These are phyloP conservation scores for Ceriops tagal DNA, from an alignment of 345 rosid genomes.

Conservation along the genomic window DNA sequence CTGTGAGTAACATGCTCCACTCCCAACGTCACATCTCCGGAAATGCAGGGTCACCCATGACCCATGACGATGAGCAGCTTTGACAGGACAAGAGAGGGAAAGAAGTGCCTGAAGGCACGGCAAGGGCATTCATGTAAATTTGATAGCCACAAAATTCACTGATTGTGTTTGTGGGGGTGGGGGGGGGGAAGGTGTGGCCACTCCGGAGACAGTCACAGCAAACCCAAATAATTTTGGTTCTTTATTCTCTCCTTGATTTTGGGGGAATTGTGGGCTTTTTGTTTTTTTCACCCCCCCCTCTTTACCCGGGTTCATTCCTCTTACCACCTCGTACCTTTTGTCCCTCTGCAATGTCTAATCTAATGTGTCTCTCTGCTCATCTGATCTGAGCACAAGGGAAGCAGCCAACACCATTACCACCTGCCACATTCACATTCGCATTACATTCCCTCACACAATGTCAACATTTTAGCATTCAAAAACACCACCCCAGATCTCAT, in stretches of 20 bases:
- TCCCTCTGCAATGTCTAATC: not conserved
- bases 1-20: not conserved
- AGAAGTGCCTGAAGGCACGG: too few relatives aligned
- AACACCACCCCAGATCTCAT: not conserved
- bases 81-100: too few relatives aligned
- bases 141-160: not conserved
- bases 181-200: slow-evolving; percentile 26
- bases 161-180: not conserved
- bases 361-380: slow-evolving; percentile 12
- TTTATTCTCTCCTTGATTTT: not conserved
- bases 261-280: slow-evolving; percentile 5
- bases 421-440: not conserved
- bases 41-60: slow-evolving; percentile 15
- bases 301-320: not conserved
- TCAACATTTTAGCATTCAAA: slow-evolving; percentile 28
- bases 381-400: slow-evolving; percentile 7
- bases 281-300: not conserved
- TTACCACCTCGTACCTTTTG: not conserved
- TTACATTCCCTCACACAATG: slow-evolving; percentile 27
- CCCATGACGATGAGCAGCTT: too few relatives aligned
- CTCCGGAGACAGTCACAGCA: slow-evolving; percentile 37
- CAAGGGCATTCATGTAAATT: too few relatives aligned
- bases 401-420: not conserved
- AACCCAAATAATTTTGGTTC: slow-evolving; percentile 30
- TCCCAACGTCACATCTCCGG: slow-evolving; percentile 5